Conservation (phyloP, 2,329 filamentous ascomycete genomes). For the Colletotrichum sansevieriae region DNA sequence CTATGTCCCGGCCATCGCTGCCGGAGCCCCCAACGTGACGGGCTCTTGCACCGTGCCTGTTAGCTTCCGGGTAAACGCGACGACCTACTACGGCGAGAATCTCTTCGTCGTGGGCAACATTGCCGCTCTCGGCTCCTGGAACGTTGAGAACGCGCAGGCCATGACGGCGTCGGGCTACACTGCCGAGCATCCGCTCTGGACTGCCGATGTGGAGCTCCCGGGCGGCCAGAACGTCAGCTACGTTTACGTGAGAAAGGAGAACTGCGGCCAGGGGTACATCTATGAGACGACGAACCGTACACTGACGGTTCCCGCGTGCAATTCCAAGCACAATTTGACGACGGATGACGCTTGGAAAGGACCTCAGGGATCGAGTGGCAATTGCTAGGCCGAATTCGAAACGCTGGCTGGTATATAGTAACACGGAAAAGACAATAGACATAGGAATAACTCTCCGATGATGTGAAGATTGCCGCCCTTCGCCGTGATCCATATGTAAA, state of each 20-base stretch:
- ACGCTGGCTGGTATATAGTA: slow-evolving; percentile 4
- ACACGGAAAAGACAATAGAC: too few species aligned
- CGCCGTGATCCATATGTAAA: neutral
- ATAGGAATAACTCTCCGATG: neutral
- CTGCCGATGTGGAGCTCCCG: slow-evolving; percentile 53
- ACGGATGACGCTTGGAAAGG: slow-evolving; percentile 57
- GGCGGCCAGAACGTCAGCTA: slow-evolving; percentile 59
- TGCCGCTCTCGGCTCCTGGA: slow-evolving; percentile 58
- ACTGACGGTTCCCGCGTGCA: slow-evolving; percentile 54
- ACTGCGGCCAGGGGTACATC: slow-evolving; percentile 57
- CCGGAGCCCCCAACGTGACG: slow-evolving; percentile 52
- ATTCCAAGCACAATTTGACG: slow-evolving; percentile 45
- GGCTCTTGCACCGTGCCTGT: slow-evolving; percentile 52
- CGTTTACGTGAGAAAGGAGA: slow-evolving; percentile 59
- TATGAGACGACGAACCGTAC: slow-evolving; percentile 60
- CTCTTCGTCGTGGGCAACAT: slow-evolving; percentile 59
- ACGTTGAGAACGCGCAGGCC: slow-evolving; percentile 53
- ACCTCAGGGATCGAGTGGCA: slow-evolving; percentile 46
- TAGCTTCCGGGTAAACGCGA: slow-evolving; percentile 60
- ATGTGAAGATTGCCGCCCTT: neutral
- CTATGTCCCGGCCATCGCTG: slow-evolving; percentile 52
- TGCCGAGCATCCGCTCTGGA: slow-evolving; percentile 58
- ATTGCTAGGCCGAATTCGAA: slow-evolving; percentile 23
- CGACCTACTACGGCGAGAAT: slow-evolving; percentile 62
- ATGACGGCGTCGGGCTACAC: slow-evolving; percentile 59